These are phyloP conservation scores for Monilinia polystroma DNA, from an alignment of 2,329 filamentous ascomycete genomes.

Conservation along the genomic window DNA sequence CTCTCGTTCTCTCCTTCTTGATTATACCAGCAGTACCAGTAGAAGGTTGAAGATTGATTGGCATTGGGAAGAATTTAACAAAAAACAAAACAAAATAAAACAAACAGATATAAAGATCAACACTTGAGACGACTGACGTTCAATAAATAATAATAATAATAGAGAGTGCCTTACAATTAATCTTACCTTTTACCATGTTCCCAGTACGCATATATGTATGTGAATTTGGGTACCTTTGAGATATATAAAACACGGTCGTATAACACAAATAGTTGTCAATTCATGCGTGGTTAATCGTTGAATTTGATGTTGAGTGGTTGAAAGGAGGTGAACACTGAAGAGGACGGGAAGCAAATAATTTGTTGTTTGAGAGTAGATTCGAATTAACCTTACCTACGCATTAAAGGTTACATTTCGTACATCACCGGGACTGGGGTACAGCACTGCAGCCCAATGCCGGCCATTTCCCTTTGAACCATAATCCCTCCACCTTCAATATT, in stretches of 20 bases:
- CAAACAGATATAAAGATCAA: constrained; percentile 5
- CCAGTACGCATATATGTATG: constrained; percentile 8
- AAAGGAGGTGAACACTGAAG: background rate
- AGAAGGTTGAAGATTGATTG: constrained; percentile 18
- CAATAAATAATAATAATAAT: constrained; percentile 14
- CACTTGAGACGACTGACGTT: constrained; percentile 2
- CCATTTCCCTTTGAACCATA: background rate
- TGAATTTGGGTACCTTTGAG: background rate
- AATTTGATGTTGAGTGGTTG: constrained; percentile 34
- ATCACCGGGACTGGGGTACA: constrained; percentile 13
- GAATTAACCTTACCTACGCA: background rate
- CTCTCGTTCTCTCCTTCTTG: constrained; percentile 3
- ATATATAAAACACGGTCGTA: constrained; percentile 37
- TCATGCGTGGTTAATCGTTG: constrained; percentile 52
- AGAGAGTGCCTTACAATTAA: constrained; percentile 6
- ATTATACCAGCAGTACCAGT: background rate
- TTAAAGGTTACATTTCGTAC: background rate
- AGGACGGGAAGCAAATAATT: constrained; percentile 6
- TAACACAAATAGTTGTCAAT: constrained; percentile 49
- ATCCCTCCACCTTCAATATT: background rate
- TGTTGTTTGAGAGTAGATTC: constrained; percentile 11
- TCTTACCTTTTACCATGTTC: constrained; percentile 16
- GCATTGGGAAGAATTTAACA: constrained; percentile 15
- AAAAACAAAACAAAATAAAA: background rate
- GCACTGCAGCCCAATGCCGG: background rate